Conservation (phyloP, 345 rosid species). For the Salix dunnii region DNA sequence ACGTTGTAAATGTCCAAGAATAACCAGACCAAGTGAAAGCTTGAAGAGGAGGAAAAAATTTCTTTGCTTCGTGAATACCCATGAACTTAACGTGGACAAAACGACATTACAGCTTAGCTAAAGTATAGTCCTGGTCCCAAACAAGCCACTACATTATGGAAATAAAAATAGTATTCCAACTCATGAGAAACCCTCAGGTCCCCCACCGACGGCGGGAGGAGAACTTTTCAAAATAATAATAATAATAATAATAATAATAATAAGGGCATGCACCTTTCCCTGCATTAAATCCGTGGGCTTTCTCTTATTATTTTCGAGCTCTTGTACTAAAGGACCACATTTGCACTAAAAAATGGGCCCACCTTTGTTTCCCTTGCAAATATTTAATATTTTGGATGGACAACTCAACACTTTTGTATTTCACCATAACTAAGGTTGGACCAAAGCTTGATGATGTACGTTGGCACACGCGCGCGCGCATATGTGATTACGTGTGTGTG, state of each 20-base stretch:
- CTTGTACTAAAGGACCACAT: conserved; percentile 11
- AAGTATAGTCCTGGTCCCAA: conserved; percentile 15
- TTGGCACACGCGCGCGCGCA: too few relatives aligned
- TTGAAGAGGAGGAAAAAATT: not conserved
- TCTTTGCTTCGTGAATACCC: not conserved
- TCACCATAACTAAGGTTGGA: not conserved
- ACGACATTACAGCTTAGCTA: conserved; percentile 18
- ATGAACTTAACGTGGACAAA: not conserved
- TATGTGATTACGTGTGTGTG: too few relatives aligned
- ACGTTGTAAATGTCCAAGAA: not conserved
- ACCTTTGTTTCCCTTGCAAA: not conserved
- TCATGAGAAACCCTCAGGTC: not conserved
- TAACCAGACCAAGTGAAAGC: not conserved
- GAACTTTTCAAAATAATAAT: conserved; percentile 8
- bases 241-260: too few relatives aligned
- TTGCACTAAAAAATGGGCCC: conserved; percentile 11
- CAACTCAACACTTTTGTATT: not conserved
- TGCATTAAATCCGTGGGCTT: conserved; percentile 31
- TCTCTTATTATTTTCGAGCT: conserved; percentile 1
- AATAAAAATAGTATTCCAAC: not conserved
- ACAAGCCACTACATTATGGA: conserved; percentile 7
- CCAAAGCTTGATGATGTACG: not conserved
- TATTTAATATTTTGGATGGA: not conserved
- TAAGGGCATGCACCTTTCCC: conserved; percentile 13
- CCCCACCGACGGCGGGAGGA: not conserved